These are phyloP conservation scores for Fraxinus anomala DNA, from an alignment of 257 asterid genomes.

Conservation along the genomic window DNA sequence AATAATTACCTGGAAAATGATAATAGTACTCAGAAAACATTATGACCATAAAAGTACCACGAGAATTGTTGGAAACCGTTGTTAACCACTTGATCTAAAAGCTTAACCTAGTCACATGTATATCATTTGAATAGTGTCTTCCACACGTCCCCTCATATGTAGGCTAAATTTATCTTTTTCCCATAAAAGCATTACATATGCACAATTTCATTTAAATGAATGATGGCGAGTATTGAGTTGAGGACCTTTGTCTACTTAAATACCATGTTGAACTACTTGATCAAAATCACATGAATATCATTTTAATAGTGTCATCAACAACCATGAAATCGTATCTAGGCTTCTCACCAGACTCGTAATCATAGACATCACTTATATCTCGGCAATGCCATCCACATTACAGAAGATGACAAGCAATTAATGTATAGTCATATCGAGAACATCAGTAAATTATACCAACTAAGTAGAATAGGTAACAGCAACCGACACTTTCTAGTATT, in stretches of 20 bases:
- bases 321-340: too few species aligned
- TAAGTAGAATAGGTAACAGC: background rate
- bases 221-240: too few species aligned
- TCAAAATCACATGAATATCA: background rate
- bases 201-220: too few species aligned
- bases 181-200: too few species aligned
- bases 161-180: too few species aligned
- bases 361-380: background rate
- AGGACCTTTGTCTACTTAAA: too few species aligned
- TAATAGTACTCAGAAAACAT: background rate
- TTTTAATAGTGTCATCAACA: too few species aligned
- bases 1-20: conserved; percentile 55
- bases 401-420: background rate
- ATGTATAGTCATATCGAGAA: background rate
- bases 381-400: background rate
- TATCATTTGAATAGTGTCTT: too few species aligned
- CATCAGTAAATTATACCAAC: background rate
- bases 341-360: too few species aligned
- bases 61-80: too few species aligned
- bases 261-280: background rate
- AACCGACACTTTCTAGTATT: background rate
- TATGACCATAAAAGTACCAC: background rate
- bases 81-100: too few species aligned
- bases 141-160: too few species aligned
- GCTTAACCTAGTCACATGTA: background rate